phyloP scores from a whole-genome alignment of 371 early-diverging fungal species.

The Parasitella parasitica region DNA sequence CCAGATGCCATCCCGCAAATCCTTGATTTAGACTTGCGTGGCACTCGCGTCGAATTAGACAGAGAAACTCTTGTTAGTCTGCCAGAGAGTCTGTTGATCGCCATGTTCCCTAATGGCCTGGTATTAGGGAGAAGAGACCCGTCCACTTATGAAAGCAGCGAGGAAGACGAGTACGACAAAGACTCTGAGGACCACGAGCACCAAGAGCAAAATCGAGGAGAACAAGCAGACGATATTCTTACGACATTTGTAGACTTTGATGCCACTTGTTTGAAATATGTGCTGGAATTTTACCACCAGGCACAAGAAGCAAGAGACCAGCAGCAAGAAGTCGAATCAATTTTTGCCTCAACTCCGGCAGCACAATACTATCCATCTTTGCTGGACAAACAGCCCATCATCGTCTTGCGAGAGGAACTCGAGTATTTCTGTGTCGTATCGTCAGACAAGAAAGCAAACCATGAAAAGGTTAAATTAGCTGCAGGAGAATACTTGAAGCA shows the following conservation, averaged over 20 bases:
- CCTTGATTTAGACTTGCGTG: conserved; percentile 64
- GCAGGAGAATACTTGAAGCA: conserved; percentile 60
- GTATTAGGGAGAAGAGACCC: conserved; percentile 46
- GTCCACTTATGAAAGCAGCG: conserved; percentile 31
- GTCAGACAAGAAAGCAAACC: conserved; percentile 31
- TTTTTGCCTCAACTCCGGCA: conserved; percentile 7
- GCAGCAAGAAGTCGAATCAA: conserved; percentile 9
- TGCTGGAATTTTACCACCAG: conserved; percentile 49
- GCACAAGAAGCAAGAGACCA: conserved; percentile 23
- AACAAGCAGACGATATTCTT: conserved; percentile 28
- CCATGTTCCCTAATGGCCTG: conserved; percentile 78
- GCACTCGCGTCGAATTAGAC: conserved; percentile 66
- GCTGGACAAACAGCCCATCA: conserved; percentile 66
- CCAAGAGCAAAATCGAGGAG: conserved; percentile 20
- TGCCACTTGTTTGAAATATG: conserved; percentile 51
- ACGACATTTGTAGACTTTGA: conserved; percentile 62
- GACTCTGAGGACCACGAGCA: conserved; percentile 44
- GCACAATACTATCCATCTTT: conserved; percentile 50
- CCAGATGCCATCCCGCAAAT: conserved; percentile 54
- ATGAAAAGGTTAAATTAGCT: conserved; percentile 44
- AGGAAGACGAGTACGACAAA: conserved; percentile 47
- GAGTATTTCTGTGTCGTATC: conserved; percentile 57
- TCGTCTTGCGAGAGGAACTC: conserved; percentile 60
- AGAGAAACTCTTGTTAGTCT: conserved; percentile 66
- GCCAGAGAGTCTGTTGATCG: conserved; percentile 71